A percentile compares a stretch with the other conserved stretches of the same genome.
These are phyloP conservation scores for Phytophthora meadii DNA, from an alignment of 352 stramenopile genomes.

Conservation along the genomic window DNA sequence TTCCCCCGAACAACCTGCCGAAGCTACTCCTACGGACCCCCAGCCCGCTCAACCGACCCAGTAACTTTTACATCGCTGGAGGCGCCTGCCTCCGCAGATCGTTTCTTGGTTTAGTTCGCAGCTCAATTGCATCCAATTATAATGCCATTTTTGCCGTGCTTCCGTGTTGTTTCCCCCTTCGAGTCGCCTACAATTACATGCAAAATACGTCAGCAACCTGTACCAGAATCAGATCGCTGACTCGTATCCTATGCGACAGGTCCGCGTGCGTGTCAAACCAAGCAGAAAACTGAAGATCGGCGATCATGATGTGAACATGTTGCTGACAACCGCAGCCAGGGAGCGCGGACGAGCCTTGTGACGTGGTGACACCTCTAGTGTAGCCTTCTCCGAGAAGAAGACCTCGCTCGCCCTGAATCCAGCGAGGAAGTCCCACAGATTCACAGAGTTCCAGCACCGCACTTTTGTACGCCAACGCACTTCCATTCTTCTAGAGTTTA, in stretches of 20 bases:
- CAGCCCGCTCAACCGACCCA: conserved; percentile 14
- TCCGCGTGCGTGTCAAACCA: conserved; percentile 15
- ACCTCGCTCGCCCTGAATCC: neutral
- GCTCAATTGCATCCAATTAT: conserved; percentile 19
- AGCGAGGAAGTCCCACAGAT: too few species aligned
- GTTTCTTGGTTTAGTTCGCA: conserved; percentile 12
- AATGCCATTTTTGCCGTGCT: conserved; percentile 33
- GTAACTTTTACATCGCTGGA: conserved; percentile 11
- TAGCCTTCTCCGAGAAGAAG: too few species aligned
- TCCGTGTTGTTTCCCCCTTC: neutral
- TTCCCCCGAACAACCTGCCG: neutral
- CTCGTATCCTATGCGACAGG: conserved; percentile 21
- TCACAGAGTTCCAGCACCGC: neutral
- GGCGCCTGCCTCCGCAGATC: neutral
- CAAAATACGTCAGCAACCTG: too few species aligned
- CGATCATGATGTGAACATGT: conserved; percentile 2
- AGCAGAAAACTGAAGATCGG: conserved; percentile 31
- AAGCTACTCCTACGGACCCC: neutral
- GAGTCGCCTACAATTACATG: too few species aligned
- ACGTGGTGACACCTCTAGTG: too few species aligned
- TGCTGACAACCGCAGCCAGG: too few species aligned
- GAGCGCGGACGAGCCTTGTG: too few species aligned
- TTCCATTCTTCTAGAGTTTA: neutral
- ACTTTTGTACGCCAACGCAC: too few species aligned
- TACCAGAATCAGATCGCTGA: conserved; percentile 4